Evolutionary conservation across 2,329 filamentous ascomycete genomes (phyloP), one percentile per base, ranked within the genome.

Genomic region (Xylariaceae sp.): DNA sequence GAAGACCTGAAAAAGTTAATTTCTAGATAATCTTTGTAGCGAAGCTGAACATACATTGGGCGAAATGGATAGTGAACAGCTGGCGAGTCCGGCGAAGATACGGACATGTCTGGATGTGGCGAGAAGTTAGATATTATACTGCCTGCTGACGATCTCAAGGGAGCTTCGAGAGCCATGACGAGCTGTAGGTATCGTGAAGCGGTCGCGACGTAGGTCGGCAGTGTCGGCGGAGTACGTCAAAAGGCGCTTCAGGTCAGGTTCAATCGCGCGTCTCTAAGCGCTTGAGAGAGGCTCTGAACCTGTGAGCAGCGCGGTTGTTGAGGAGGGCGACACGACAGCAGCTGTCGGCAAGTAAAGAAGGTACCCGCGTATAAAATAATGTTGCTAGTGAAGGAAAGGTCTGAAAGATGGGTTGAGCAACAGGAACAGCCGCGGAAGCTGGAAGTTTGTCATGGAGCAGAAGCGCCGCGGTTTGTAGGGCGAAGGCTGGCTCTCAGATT

Each of bases 91-190:
- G 77, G 72, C 11, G 78, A 74, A n/a, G 75, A 74, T 48, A 77
- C 60, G 44, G 80, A 76, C 71, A 83, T 79, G 43, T 83, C 75
- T 54, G 75, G 72, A 56, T 75, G 75, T 42, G 74, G 70, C 49
- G 77, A 77, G 58, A 80, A 80, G 52, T 71, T 66, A 47, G 78
- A 76, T 67, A 77, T 72, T 58, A 80, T 68, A 68, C 72, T 80
- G 64, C 77, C 80, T 51, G 79, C 79, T 53, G 83, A 86, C 54
- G 81, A 79, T 62, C 82, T 74, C 60, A 87, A 66, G 52, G 82
- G 82, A 63, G 76, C 81, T 69, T 82, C 77, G 65, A 84, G 73
- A 66, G 80, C 80, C 80, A 83, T 83, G 68, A 58, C 63, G 58
- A 55, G 42, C 49, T 57, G 33, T 42, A 53, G 49, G 35, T 47